Base-by-base conservation (phyloP, 352 stramenopile genomes). In the Phytophthora nicotianae region DNA sequence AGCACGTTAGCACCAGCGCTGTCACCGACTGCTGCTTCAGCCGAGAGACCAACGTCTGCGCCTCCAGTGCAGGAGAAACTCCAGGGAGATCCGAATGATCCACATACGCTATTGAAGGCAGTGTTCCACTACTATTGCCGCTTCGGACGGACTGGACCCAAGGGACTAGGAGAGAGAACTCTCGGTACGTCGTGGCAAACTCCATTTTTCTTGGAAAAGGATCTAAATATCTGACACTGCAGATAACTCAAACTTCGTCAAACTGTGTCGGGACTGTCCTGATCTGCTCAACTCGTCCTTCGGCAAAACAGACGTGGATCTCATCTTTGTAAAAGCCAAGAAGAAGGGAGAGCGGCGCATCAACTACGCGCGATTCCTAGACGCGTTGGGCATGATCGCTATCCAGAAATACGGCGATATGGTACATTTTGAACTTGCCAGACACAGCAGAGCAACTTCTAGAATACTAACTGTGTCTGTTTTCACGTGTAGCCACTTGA, bases 111-210 rank as follows among this genome's bases (percentile, higher is more conserved):
- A 29, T 67, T 95, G 10, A 86, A 86, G 46, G 82, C 79, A 14
- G 77, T 94, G 10, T 95, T 94, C 59, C 83, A 91, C 55, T 93
- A 93, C 65, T 95, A 95, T 69, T 95, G 87, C 54, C 79, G 81
- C 53, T 95, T 93, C 43, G 84, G 87, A 2, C 75, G 87, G 50
- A 95, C 85, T 16, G 81, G 83, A 2, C 60, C 80, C 13, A 87
- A 88, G 21, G 81, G 83, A 8, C 62, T 67, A 13, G 79, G 72
- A 37, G 85, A 93, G 53, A 90, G 81, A 17, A 92, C 83, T 0
- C 70, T 92, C 13, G 78, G 79, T 91, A 70, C 33, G 71, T 61
- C 40, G 40, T 16, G 32, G n/a, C n/a, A n/a, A n/a, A n/a, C n/a
- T n/a, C n/a, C n/a, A n/a, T n/a, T n/a, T n/a, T n/a, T n/a, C n/a